Conservation (phyloP, 305 asterid species). For the Fraxinus nigra region DNA sequence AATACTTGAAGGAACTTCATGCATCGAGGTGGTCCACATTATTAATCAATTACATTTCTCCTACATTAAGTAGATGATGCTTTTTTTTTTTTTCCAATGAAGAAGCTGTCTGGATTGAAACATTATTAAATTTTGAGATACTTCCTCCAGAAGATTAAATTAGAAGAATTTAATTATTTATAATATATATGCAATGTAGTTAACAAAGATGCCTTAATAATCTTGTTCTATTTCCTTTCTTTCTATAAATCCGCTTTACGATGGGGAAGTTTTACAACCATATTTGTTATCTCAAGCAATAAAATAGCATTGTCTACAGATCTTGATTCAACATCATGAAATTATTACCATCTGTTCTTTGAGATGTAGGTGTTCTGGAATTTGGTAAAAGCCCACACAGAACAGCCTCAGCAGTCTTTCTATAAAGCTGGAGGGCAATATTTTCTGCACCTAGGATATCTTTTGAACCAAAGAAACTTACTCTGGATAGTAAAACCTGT, state of each 20-base stretch:
- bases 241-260: not conserved
- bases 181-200: not conserved
- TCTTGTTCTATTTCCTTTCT: not conserved
- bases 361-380: constrained; percentile 41
- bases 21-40: not conserved
- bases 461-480: constrained; percentile 46
- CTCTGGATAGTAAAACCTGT: constrained; percentile 65
- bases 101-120: not conserved
- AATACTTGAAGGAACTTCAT: not conserved
- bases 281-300: not conserved
- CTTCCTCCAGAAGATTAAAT: not conserved
- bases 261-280: not conserved
- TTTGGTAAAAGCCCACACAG: constrained; percentile 61
- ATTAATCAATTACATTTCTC: not conserved
- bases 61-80: not conserved
- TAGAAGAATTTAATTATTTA: not conserved
- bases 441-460: constrained; percentile 36
- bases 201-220: not conserved
- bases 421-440: constrained; percentile 55
- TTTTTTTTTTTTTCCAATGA: not conserved
- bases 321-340: not conserved
- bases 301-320: not conserved
- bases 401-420: constrained; percentile 57
- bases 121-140: not conserved
- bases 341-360: constrained; percentile 45